Evolutionary conservation across 1,139 yeast species (phyloP), one percentile per base, ranked within the genome.

Genomic region (Yamadazyma pseudoaaseri): DNA sequence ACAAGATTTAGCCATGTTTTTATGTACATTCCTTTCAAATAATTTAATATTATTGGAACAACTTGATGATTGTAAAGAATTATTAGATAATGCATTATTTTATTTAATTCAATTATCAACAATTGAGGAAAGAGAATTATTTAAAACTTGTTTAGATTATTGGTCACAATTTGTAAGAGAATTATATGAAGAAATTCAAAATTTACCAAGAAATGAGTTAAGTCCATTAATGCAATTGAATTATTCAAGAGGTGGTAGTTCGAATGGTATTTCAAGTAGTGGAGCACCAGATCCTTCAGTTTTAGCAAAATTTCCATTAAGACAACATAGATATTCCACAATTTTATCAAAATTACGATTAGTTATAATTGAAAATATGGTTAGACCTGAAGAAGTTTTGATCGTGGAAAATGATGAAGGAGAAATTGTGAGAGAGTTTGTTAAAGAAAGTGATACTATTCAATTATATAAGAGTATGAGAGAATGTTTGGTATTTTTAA

Each of bases 331-430:
- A 39, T 92, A 92, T 56, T 70, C 79, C 12, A 76, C 76, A 24
- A 71, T 92, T 24, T 73, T 94, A 49, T 81, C 96, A 3, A 82
- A 80, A 54, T 72, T 94, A 49, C 79, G 98, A 62, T 70, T 85
- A 44, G 96, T 94, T 13, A 84, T 92, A 57, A 92, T 92, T 51
- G 97, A 90, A 61, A 86, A 86, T 54, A 94, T 92, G 98, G 98
- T 87, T 2, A 81, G 96, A 58, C 99, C 99, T 1, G 98, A 92
- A 62, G 99, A 92, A 65, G 97, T 90, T 35, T 73, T 92, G 42
- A 79, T 92, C 62, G 97, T 90, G 33, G 98, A 94, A 61, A 92
- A 92, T 56, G 99, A 92, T 60, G 99, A 92, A 66, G 98, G 98
- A 46, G 98, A 92, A 64, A 92, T 92, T 59, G 98, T 94, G 27